Evolutionary conservation across 164 flowering plant species (phyloP).

Genomic region (Berberis vulgaris): DNA sequence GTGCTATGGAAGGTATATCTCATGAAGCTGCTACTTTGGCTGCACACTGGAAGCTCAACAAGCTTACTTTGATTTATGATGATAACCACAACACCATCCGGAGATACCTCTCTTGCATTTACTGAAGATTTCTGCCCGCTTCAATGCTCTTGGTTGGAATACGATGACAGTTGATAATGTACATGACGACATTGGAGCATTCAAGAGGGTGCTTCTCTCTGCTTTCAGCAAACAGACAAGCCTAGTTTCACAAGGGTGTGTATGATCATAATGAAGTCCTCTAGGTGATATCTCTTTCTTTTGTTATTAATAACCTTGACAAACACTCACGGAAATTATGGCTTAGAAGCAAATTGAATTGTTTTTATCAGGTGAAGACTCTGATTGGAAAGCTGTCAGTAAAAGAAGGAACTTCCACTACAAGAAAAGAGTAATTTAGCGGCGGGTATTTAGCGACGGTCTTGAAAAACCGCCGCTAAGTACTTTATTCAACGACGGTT

Average conservation of each 20-base stretch:
- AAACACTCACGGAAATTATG: too few species aligned
- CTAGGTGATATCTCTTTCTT: background rate
- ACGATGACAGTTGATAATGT: constrained; percentile 31
- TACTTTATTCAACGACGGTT: too few species aligned
- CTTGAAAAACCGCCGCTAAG: too few species aligned
- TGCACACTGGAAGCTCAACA: background rate
- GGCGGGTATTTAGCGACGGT: too few species aligned
- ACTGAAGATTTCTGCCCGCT: constrained; percentile 37
- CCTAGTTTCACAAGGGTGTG: constrained; percentile 49
- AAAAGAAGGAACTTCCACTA: constrained; percentile 47
- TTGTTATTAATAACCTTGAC: too few species aligned
- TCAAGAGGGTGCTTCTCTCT: constrained; percentile 24
- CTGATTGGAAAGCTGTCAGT: constrained; percentile 39
- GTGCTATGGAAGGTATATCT: background rate
- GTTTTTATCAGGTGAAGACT: constrained; percentile 33
- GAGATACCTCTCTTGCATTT: constrained; percentile 32
- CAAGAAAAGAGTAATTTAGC: too few species aligned
- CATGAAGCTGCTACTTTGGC: background rate
- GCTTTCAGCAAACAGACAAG: constrained; percentile 28
- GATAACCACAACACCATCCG: constrained; percentile 29
- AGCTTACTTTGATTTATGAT: background rate
- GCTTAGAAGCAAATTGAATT: too few species aligned
- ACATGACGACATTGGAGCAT: constrained; percentile 21
- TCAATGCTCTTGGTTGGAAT: constrained; percentile 49
- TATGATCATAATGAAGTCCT: background rate